Evolutionary conservation across 139 green algal species (phyloP).

Genomic region (Trebouxia sp.): DNA sequence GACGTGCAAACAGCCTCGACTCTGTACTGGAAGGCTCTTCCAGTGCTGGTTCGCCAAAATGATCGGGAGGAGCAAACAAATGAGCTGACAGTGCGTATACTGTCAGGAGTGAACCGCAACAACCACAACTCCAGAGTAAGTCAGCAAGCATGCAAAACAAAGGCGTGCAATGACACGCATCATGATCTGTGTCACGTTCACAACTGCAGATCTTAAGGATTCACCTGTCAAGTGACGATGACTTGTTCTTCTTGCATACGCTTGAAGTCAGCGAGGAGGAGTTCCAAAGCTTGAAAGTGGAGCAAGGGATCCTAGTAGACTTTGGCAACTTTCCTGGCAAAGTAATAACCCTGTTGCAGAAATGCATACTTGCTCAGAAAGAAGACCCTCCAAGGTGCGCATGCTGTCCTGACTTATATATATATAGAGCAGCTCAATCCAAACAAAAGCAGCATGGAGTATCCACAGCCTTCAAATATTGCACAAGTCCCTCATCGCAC

Average conservation of each 20-base stretch:
- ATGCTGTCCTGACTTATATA: background rate
- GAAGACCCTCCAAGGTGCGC: slow-evolving; percentile 62
- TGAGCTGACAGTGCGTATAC: slow-evolving; percentile 69
- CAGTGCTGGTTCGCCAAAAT: slow-evolving; percentile 56
- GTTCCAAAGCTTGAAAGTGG: slow-evolving; percentile 79
- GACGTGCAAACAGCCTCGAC: slow-evolving; percentile 64
- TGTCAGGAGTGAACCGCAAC: slow-evolving; percentile 59
- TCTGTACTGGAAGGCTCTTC: slow-evolving; percentile 74
- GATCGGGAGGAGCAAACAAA: slow-evolving; percentile 67
- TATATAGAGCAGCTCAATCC: background rate
- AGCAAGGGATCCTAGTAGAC: slow-evolving; percentile 94
- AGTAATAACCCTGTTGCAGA: slow-evolving; percentile 84
- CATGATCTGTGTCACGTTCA: too few relatives aligned
- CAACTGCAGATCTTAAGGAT: slow-evolving; percentile 68
- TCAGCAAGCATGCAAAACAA: background rate
- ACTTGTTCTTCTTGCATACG: slow-evolving; percentile 78
- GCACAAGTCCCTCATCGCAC: background rate
- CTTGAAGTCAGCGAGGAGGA: slow-evolving; percentile 91
- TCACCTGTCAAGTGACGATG: slow-evolving; percentile 76
- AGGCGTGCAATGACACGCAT: background rate
- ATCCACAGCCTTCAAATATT: background rate
- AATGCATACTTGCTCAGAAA: slow-evolving; percentile 60
- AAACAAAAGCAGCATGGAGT: background rate
- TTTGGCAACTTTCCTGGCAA: slow-evolving; percentile 86
- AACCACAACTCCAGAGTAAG: slow-evolving; percentile 68